Conservation (phyloP, 768 basidiomycete genomes). For the Podaxis carcinomalis region DNA sequence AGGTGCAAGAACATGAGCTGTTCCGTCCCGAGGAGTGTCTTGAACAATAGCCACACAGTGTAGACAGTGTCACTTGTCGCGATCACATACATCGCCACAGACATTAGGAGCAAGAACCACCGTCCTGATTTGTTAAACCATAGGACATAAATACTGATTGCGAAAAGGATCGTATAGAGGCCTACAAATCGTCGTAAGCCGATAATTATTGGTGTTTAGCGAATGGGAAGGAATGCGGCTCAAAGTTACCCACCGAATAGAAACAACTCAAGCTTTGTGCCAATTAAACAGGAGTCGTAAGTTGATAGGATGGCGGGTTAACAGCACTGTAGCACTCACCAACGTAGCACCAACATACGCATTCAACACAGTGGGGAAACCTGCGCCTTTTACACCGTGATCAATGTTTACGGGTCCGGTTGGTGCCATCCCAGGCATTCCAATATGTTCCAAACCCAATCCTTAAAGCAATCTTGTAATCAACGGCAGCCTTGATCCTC, state of each 20-base stretch:
- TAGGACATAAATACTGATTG: constrained; percentile 29
- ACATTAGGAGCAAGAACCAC: constrained; percentile 25
- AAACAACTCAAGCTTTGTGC: constrained; percentile 22
- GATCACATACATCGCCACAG: constrained; percentile 31
- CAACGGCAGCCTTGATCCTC: too few species aligned
- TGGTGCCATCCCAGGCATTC: not conserved
- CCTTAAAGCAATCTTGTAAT: too few species aligned
- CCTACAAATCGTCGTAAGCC: constrained; percentile 16
- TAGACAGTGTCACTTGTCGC: constrained; percentile 30
- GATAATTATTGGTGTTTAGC: not conserved
- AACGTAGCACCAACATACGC: constrained; percentile 23
- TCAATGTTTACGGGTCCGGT: not conserved
- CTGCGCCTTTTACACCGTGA: not conserved
- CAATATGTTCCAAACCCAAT: not conserved
- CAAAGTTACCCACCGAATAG: constrained; percentile 19
- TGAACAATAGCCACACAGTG: constrained; percentile 28
- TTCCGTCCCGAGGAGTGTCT: constrained; percentile 17
- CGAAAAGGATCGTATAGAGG: constrained; percentile 32
- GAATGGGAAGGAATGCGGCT: not conserved
- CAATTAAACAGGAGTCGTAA: not conserved
- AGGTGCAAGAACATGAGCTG: constrained; percentile 16
- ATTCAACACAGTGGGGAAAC: constrained; percentile 16
- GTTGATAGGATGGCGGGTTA: not conserved
- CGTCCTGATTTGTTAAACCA: constrained; percentile 21
- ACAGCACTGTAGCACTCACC: constrained; percentile 11